Evolutionary conservation across 2,329 filamentous ascomycete species (phyloP), one percentile per base, ranked within the genome.

Genomic region (Podosphaera aphanis): DNA sequence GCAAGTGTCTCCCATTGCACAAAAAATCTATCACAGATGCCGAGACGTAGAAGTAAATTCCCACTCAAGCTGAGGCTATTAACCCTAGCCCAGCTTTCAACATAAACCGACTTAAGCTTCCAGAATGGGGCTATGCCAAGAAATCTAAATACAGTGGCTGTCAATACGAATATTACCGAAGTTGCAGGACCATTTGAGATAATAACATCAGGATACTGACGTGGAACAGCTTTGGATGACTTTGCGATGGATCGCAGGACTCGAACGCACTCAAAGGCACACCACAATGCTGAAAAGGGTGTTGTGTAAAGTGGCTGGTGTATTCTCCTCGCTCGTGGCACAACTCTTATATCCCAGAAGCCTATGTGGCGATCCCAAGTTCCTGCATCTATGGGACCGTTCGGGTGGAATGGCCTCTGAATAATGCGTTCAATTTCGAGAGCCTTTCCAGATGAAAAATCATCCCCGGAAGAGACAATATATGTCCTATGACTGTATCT

Each of bases 41-140:
- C 63, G 1, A 65, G 65, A 51, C 66, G 64, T 48, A 79, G 62
- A 47, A 98, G 65, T 33, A 95, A 63, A 58, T 74, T 78, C 0
- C 88, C 90, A 33, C 83, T 93, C 48, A 94, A 61, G 63, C 88
- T 95, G 51, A 95, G 62, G 11, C 73, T 78, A 52, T 71, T 77
- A 15, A 93, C 82, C 15, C 90, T 71, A 2, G 90, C 88, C 79
- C 86, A 94, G 18, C 82, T 90, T 66, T 98, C 90, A 23, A 94
- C 73, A 59, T 90, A 98, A 13, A 95, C 66, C 8, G 81, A 77
- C 50, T 75, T 73, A 64, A 88, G 77, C 51, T 70, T 70, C 23
- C 67, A 72, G 42, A 74, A 55, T 35, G 69, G 65, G 0, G 66
- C 69, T 2, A 73, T 45, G 2, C 67, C 70, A 23, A 62, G 49